Conservation (phyloP, 768 basidiomycete species). For the Kwoniella newhampshirensis region DNA sequence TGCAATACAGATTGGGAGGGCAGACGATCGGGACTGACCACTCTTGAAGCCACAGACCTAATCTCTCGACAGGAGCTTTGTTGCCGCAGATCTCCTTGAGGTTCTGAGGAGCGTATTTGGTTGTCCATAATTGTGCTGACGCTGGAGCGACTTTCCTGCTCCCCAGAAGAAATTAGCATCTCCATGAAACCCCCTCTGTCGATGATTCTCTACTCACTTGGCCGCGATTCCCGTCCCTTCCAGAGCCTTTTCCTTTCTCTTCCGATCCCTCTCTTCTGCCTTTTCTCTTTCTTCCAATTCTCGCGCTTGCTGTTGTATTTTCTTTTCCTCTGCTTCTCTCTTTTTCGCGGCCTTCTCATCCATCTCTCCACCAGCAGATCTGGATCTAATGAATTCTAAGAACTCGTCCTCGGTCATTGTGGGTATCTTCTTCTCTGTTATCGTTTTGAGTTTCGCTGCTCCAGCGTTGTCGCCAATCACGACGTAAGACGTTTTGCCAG, state of each 20-base stretch:
- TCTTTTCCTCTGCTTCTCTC: slow-evolving; percentile 65
- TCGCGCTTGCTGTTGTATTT: slow-evolving; percentile 60
- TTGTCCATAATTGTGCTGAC: slow-evolving; percentile 80
- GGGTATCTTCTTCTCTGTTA: slow-evolving; percentile 73
- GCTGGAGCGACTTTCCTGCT: slow-evolving; percentile 50
- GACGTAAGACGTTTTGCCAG: slow-evolving; percentile 84
- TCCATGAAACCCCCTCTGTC: not conserved
- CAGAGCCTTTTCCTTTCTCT: slow-evolving; percentile 45
- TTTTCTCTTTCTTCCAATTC: slow-evolving; percentile 63
- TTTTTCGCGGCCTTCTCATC: slow-evolving; percentile 79
- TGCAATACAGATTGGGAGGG: too few relatives aligned
- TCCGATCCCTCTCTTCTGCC: slow-evolving; percentile 55
- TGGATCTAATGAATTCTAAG: slow-evolving; percentile 72
- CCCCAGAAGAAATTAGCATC: not conserved
- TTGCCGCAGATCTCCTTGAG: slow-evolving; percentile 94
- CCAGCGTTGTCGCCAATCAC: slow-evolving; percentile 86
- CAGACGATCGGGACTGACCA: slow-evolving; percentile 61
- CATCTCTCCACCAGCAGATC: slow-evolving; percentile 59
- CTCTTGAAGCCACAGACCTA: slow-evolving; percentile 79
- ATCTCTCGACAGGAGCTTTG: slow-evolving; percentile 83
- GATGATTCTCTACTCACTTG: slow-evolving; percentile 41
- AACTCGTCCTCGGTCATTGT: slow-evolving; percentile 87
- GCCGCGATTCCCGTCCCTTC: slow-evolving; percentile 40
- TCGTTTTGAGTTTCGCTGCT: slow-evolving; percentile 78
- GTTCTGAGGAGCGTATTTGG: slow-evolving; percentile 83